Percentiles rank a stretch among this genome's conserved stretches.
Evolutionary conservation across 208 protist species (phyloP).

Genomic region (Acanthamoeba lenticulata): DNA sequence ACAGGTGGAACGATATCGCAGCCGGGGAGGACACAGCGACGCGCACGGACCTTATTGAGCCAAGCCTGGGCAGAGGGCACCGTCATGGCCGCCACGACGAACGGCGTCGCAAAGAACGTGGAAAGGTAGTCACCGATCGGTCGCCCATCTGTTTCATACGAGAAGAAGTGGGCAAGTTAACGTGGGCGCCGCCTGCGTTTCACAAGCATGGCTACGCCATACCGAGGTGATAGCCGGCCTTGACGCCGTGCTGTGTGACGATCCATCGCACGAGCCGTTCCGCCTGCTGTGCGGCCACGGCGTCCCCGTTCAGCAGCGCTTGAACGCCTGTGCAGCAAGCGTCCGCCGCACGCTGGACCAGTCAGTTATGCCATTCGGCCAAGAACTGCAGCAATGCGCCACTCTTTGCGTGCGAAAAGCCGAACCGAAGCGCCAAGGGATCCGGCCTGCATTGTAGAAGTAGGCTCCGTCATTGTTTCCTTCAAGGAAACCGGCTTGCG

Average conservation of each 20-base stretch:
- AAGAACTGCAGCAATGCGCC: background rate
- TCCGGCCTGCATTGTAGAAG: slow-evolving; percentile 36
- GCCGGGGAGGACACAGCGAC: no score
- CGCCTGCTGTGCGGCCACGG: background rate
- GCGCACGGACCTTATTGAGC: background rate
- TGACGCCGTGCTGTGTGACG: background rate
- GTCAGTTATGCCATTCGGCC: background rate
- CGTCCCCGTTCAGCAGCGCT: slow-evolving; percentile 16
- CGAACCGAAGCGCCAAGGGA: slow-evolving; percentile 44
- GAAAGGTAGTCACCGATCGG: background rate
- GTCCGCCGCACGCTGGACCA: no score
- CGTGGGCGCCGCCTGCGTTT: background rate
- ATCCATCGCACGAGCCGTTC: background rate
- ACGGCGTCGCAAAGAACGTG: background rate
- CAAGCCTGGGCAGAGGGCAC: background rate
- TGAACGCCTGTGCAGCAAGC: background rate
- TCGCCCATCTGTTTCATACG: background rate
- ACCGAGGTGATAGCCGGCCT: slow-evolving; percentile 20
- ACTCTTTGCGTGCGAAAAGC: no score
- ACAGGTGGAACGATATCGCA: no score
- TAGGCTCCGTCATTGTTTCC: slow-evolving; percentile 3
- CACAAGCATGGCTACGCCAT: no score
- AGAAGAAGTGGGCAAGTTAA: background rate
- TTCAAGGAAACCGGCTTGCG: background rate
- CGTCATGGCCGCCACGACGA: slow-evolving; percentile 41